Evolutionary conservation across 176 grass and related monocot genomes (phyloP).

Genomic region (Oryza glaberrima): DNA sequence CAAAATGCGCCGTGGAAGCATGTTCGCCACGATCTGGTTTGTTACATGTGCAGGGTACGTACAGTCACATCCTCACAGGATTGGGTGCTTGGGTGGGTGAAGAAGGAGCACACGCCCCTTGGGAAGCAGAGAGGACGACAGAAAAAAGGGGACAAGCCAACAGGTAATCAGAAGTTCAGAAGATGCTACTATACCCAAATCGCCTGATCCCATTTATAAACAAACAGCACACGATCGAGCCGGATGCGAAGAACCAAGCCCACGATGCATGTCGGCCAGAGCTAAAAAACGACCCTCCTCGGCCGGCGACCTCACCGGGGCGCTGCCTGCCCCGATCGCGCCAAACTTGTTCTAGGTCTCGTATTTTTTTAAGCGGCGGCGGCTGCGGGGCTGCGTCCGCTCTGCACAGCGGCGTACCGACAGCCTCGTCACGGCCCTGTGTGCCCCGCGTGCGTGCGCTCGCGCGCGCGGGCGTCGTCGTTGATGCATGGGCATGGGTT

Average conservation of each 20-base stretch:
- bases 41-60: neutral
- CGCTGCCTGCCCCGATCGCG: neutral
- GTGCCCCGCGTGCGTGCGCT: neutral
- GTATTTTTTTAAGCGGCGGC: neutral
- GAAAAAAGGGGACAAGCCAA: neutral
- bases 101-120: conserved; percentile 18
- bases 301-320: too few relatives aligned
- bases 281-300: neutral
- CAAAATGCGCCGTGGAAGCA: neutral
- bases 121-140: conserved; percentile 3
- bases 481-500: neutral
- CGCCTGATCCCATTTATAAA: neutral
- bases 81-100: neutral
- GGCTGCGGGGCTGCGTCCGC: neutral
- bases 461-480: too few relatives aligned
- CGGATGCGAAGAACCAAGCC: neutral
- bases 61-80: neutral
- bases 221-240: neutral
- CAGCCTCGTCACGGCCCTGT: conserved; percentile 24
- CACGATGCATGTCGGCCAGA: conserved; percentile 17
- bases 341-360: neutral
- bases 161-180: neutral
- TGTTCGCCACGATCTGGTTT: neutral
- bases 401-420: conserved; percentile 13
- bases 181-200: neutral